phyloP scores from a whole-genome alignment of 1,139 yeast genomes.

The Candida freyschussii region DNA sequence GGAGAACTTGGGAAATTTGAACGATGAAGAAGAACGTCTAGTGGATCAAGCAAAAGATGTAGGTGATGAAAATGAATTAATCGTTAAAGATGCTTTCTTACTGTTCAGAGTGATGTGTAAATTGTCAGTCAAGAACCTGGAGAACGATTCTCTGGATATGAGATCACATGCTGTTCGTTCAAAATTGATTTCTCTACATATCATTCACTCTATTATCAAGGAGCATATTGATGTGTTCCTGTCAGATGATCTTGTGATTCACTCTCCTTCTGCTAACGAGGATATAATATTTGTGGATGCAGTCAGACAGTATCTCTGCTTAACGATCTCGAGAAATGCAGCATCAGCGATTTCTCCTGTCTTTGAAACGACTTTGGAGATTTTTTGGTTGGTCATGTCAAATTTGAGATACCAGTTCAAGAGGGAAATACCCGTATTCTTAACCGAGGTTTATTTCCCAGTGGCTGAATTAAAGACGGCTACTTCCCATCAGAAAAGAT shows the following conservation, averaged over 20 bases:
- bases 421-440: slow-evolving; percentile 87
- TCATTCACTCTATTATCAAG: slow-evolving; percentile 78
- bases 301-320: slow-evolving; percentile 76
- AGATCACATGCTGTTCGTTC: slow-evolving; percentile 90
- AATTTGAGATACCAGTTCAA: slow-evolving; percentile 85
- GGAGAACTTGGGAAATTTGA: slow-evolving; percentile 49
- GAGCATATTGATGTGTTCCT: slow-evolving; percentile 82
- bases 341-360: slow-evolving; percentile 91
- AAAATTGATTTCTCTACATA: slow-evolving; percentile 80
- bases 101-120: slow-evolving; percentile 94
- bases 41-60: slow-evolving; percentile 40
- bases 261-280: slow-evolving; percentile 53
- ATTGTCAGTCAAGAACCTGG: slow-evolving; percentile 77
- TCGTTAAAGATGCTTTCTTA: slow-evolving; percentile 85
- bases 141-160: slow-evolving; percentile 72
- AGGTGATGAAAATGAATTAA: slow-evolving; percentile 59
- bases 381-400: slow-evolving; percentile 83
- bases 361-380: slow-evolving; percentile 86
- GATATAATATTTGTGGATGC: slow-evolving; percentile 69
- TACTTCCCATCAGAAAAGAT: slow-evolving; percentile 87
- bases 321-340: slow-evolving; percentile 84
- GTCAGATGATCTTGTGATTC: slow-evolving; percentile 56
- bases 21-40: slow-evolving; percentile 52
- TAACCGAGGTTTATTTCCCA: slow-evolving; percentile 91
- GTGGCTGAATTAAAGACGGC: slow-evolving; percentile 89